A percentile compares a stretch with the other conserved stretches of the same genome.
Conservation (phyloP, 2,329 filamentous ascomycete genomes). For the Venturia nashicola region DNA sequence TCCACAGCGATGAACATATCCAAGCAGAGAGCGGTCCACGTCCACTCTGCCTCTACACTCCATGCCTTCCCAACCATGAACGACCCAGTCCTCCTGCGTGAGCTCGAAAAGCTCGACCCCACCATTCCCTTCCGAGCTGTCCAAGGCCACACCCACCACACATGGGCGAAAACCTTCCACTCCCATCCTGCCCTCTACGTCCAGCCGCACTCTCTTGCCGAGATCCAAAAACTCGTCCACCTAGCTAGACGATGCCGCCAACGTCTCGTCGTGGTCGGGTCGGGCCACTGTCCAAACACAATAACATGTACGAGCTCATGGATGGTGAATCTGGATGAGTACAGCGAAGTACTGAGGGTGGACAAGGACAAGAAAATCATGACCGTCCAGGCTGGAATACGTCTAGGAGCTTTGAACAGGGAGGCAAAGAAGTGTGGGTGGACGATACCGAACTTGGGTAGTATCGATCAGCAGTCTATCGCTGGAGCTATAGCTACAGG, state of each 20-base stretch:
- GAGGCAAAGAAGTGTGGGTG: conserved; percentile 64
- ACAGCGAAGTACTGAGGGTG: conserved; percentile 58
- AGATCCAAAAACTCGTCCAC: conserved; percentile 72
- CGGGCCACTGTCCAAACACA: conserved; percentile 82
- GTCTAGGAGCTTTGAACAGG: conserved; percentile 60
- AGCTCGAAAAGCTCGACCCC: conserved; percentile 29
- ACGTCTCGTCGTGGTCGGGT: conserved; percentile 76
- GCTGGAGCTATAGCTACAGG: conserved; percentile 86
- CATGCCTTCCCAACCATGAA: not conserved
- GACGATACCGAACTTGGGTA: conserved; percentile 83
- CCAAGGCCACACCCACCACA: conserved; percentile 65
- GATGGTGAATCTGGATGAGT: conserved; percentile 87
- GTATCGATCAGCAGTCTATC: conserved; percentile 88
- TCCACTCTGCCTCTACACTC: not conserved
- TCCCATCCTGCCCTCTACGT: conserved; percentile 85
- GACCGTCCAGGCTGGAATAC: conserved; percentile 77
- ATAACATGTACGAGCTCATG: conserved; percentile 88
- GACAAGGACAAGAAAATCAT: conserved; percentile 55
- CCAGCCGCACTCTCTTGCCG: conserved; percentile 63
- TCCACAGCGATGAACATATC: no score
- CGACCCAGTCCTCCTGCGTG: not conserved
- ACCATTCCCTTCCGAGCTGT: conserved; percentile 65
- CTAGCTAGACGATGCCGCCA: conserved; percentile 72
- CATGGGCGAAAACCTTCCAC: conserved; percentile 90
- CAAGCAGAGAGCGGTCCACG: not conserved